phyloP scores from a whole-genome alignment of 2,329 filamentous ascomycete species.

The Microcera coccophila region DNA sequence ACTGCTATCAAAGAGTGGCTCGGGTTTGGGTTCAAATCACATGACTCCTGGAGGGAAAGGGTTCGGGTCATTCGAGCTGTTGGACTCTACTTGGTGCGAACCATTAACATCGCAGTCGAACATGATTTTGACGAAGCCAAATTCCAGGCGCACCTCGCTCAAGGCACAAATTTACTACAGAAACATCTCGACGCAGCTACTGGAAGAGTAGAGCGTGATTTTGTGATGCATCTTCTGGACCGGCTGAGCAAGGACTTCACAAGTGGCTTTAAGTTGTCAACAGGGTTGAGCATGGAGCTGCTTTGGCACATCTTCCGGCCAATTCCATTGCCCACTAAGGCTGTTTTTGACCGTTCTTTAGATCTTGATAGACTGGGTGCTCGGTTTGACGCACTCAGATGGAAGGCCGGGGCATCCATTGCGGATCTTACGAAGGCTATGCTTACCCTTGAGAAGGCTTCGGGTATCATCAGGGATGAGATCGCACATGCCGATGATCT shows the following conservation, averaged over 20 bases:
- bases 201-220: constrained; percentile 29
- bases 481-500: constrained; percentile 43
- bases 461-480: constrained; percentile 47
- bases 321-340: constrained; percentile 46
- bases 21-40: constrained; percentile 25
- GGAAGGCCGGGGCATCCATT: constrained; percentile 53
- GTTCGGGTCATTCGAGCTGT: constrained; percentile 35
- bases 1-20: constrained; percentile 43
- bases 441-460: constrained; percentile 52
- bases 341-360: constrained; percentile 43
- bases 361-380: constrained; percentile 54
- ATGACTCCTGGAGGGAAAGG: constrained; percentile 33
- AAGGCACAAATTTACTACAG: constrained; percentile 45
- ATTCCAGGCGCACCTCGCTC: constrained; percentile 60
- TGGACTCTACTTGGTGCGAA: constrained; percentile 54
- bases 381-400: constrained; percentile 59
- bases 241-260: constrained; percentile 57
- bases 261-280: constrained; percentile 66
- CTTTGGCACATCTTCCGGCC: constrained; percentile 75
- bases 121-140: constrained; percentile 56
- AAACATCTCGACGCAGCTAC: constrained; percentile 25
- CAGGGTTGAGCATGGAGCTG: constrained; percentile 73
- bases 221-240: constrained; percentile 39
- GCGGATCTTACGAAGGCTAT: constrained; percentile 51
- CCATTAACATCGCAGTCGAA: constrained; percentile 44